Percentiles rank a stretch among this genome's conserved stretches.
These are phyloP conservation scores for Podaxis sp. DNA, from an alignment of 768 basidiomycete species.

Conservation along the genomic window DNA sequence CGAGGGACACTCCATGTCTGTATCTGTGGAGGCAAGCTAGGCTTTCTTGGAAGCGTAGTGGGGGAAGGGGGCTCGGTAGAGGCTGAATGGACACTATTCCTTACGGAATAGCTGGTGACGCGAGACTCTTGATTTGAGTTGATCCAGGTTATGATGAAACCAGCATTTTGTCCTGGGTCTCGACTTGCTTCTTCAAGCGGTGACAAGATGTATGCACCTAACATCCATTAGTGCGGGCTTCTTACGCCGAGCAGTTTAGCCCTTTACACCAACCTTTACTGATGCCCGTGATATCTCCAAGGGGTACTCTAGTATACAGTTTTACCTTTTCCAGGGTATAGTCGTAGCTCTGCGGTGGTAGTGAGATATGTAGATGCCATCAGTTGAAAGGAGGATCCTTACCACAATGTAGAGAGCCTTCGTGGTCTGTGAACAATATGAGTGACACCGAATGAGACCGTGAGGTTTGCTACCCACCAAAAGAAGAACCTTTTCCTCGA, in stretches of 20 bases:
- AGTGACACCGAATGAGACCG: neutral
- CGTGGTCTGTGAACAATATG: conserved; percentile 25
- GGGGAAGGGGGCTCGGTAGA: conserved; percentile 17
- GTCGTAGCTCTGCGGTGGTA: conserved; percentile 72
- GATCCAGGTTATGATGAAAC: conserved; percentile 82
- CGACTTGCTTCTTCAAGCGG: conserved; percentile 91
- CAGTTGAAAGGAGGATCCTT: conserved; percentile 24
- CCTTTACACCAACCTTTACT: conserved; percentile 58
- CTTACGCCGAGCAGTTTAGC: neutral
- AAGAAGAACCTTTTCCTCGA: conserved; percentile 92
- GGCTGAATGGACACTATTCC: conserved; percentile 52
- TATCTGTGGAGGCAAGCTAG: conserved; percentile 15
- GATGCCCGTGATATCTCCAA: conserved; percentile 74
- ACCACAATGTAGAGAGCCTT: conserved; percentile 79
- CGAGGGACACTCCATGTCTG: conserved; percentile 6
- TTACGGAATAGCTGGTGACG: conserved; percentile 80
- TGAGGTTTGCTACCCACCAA: conserved; percentile 51
- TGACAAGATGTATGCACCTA: conserved; percentile 95
- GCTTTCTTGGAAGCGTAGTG: conserved; percentile 15
- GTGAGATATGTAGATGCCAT: neutral
- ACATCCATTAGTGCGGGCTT: neutral
- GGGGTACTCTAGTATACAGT: conserved; percentile 84
- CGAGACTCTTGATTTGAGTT: conserved; percentile 71
- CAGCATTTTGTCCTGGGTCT: conserved; percentile 84
- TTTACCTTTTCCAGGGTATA: conserved; percentile 92